Conservation (phyloP, 1,284 basidiomycete species). For the Sanghuangporus weigelae region DNA sequence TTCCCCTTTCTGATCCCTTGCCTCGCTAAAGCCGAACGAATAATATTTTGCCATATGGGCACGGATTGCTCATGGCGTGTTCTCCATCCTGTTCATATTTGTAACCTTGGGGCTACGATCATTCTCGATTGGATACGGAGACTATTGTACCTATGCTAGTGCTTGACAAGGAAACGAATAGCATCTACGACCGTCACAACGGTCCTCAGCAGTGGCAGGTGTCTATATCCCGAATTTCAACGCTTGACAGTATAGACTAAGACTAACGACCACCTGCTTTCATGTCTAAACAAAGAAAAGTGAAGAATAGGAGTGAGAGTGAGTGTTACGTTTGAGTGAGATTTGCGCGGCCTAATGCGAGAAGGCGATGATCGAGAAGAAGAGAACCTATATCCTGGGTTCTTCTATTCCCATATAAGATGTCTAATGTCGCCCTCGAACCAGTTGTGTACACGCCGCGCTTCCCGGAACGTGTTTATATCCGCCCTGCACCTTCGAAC, state of each 20-base stretch:
- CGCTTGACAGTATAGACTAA: not conserved
- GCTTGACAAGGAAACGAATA: not conserved
- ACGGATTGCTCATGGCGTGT: too few species aligned
- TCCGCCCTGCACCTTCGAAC: too few species aligned
- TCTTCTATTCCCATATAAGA: not conserved
- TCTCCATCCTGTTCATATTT: too few species aligned
- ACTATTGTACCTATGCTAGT: not conserved
- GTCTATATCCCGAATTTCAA: not conserved
- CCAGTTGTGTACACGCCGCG: too few species aligned
- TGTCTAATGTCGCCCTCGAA: not conserved
- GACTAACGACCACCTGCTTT: not conserved
- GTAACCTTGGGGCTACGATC: too few species aligned
- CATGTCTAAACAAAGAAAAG: not conserved
- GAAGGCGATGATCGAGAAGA: not conserved
- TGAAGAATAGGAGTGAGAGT: not conserved
- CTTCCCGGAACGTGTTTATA: too few species aligned
- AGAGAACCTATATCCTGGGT: not conserved
- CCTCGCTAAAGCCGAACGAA: too few species aligned
- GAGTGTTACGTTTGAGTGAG: not conserved
- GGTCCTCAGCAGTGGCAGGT: not conserved
- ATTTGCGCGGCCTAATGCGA: not conserved
- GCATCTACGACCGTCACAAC: not conserved
- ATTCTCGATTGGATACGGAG: not conserved
- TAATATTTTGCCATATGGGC: too few species aligned
- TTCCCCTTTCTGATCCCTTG: too few species aligned